Base-by-base conservation (phyloP, 352 stramenopile species). In the Phytophthora pisi region DNA sequence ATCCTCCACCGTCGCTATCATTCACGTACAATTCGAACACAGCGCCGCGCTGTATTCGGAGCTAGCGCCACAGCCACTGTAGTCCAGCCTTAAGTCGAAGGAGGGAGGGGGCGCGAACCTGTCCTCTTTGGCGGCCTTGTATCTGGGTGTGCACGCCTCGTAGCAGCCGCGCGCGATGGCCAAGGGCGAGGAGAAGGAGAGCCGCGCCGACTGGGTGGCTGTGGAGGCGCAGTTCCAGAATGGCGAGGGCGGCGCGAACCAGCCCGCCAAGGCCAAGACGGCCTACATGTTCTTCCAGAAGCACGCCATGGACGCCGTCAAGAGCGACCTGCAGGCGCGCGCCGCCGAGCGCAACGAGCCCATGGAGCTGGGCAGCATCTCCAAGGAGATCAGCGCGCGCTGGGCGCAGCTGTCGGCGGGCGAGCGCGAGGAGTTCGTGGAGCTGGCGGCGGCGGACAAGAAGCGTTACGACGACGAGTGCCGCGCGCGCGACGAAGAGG, bases 271-370 rank as follows among this genome's bases (percentile, higher is more conserved):
- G 71, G 66, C 88, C 49, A 91, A 92, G 70, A 84, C 64, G 43
- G 86, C 88, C 51, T 96, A 92, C 71, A 71, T 84, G 66, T 86
- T 88, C 36, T 95, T 92, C 69, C 85, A 92, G 64, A 95, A 94
- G 62, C 72, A 67, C 40, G 66, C 78, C 23, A 93, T 93, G 78
- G 69, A 73, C 58, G 77, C 83, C 5, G 76, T 95, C 28, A 89
- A 91, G 50, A 61, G 68, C 18, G 82, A 91, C 28, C 63, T 96
- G 23, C 57, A 63, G 34, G 60, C 70, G 15, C 61, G 66, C 16
- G 80, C 77, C 6, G 81, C 74, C 18, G 75, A 93, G 56, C 51
- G 36, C 18, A 74, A 81, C 45, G 83, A 91, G 55, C 15, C 73
- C 6, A 31, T 95, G 11, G 87, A 95, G 20, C 50, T 94, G 1